Evolutionary conservation across 306 rosid genomes (phyloP), one percentile per base, ranked within the genome.

Genomic region (Medicago lupulina): DNA sequence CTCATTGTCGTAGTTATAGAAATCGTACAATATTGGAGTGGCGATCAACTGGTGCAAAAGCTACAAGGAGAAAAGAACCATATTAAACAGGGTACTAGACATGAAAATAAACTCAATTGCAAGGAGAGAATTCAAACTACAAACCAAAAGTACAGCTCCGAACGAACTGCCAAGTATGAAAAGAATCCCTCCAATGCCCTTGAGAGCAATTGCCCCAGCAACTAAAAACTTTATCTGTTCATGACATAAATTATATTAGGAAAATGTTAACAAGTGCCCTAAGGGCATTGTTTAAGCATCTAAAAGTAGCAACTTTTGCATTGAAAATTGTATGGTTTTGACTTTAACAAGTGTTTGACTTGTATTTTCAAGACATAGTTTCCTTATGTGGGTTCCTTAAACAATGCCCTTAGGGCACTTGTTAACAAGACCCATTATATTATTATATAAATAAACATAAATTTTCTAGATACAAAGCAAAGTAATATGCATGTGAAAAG

Each of bases 71-170:
- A 63, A 77, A 70, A 67, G 9, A 54, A 17, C 10, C 23, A 36
- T 3, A 50, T 16, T 83, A 44, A 70, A 47, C 17, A 25, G 28
- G 66, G 39, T 39, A 53, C 51, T 41, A 5, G 51, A 73, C 55
- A 59, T 73, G 59, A 73, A 80, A 67, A 41, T 53, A 18, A 23
- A 55, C 34, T 68, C 58, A 50, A 57, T 14, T 63, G 36, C 67
- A 53, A 1, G 6, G 17, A 23, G 66, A 61, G 49, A 58, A 63
- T 39, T 67, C 31, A 63, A 70, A 51, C 79, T 67, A 80, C 88
- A 49, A 70, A 88, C 90, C 92, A 88, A 75, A 69, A 88, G 88
- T 67, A 65, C 54, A 67, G 90, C 92, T 73, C 90, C 88, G 64
- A 80, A 70, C 17, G 81, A 72, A 81, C 86, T 86, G 79, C 88